Base-by-base conservation (phyloP, 768 basidiomycete genomes). In the Mycena kentingensis region DNA sequence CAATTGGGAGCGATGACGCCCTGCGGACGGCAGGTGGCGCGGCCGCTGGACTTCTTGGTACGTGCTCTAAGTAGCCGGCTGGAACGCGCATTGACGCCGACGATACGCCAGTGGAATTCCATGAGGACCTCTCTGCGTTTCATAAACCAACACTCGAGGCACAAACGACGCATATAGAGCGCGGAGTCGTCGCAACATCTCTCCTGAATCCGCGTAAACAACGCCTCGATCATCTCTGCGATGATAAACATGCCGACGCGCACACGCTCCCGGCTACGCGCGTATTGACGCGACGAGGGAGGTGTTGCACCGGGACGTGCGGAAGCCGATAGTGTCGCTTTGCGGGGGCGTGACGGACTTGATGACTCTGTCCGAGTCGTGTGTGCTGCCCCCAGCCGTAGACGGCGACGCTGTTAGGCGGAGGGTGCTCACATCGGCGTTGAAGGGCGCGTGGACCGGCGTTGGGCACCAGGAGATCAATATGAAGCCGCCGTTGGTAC, bases 401-500 rank as follows among this genome's bases (percentile, higher is more conserved):
- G n/a, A n/a, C n/a, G n/a, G n/a, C n/a, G n/a, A 61, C 18, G 18
- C 60, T 63, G 13, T 85, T 80, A n/a, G 84, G 35, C 76, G 77
- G 32, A 87, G 85, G 1, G 76, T 95, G 5, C 96, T 97, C 64
- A 89, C 93, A 1, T 89, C 89, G 27, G 87, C 85, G 1, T 73
- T 98, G 22, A 89, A 95, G 42, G 91, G 92, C n/a, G 82, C 87
- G 2, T 96, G 94, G 90, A 92, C 95, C 2, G 92, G 93, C 2
- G 90, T 98, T 4, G 96, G 95, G 24, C 97, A 99, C 67, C 85
- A 85, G 35, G 95, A 91, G 54, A 95, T 98, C n/a, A n/a, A n/a
- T n/a, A n/a, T n/a, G n/a, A n/a, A n/a, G n/a, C n/a, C n/a, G n/a
- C n/a, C n/a, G n/a, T n/a, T n/a, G n/a, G n/a, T n/a, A n/a, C n/a